phyloP scores from a whole-genome alignment of 371 early-diverging fungal species.

The Mucor ambiguus region DNA sequence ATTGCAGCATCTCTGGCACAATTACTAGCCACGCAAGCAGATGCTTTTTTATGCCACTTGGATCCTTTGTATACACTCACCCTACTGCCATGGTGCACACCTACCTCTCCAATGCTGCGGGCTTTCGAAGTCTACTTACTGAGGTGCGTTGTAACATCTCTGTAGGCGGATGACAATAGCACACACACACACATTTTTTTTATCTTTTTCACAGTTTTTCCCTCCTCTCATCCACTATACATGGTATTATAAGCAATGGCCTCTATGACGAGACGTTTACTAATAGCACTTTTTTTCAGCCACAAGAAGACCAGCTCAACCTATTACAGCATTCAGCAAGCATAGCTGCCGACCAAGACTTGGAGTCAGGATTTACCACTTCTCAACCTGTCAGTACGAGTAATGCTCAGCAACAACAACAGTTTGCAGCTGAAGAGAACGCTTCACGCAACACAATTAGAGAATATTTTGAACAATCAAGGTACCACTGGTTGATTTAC shows the following conservation, averaged over 20 bases:
- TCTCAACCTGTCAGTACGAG: conserved; percentile 9
- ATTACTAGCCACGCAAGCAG: neutral
- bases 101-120: neutral
- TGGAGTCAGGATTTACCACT: conserved; percentile 17
- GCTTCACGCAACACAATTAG: conserved; percentile 26
- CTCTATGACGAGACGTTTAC: neutral
- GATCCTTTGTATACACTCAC: neutral
- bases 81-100: too few relatives aligned
- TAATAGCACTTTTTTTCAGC: neutral
- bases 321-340: conserved; percentile 18
- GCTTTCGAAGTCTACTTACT: neutral
- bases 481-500: conserved; percentile 23
- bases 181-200: neutral
- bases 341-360: conserved; percentile 21
- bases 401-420: neutral
- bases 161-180: neutral
- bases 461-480: conserved; percentile 51
- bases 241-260: neutral
- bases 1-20: neutral
- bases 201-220: neutral
- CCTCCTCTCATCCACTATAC: neutral
- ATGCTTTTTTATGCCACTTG: neutral
- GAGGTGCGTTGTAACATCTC: neutral
- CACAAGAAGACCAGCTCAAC: conserved; percentile 21
- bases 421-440: conserved; percentile 4